A percentile compares a stretch with the other conserved stretches of the same genome.
phyloP scores from a whole-genome alignment of 192 early-diverging fungal genomes.

The Rhizophlyctis rosea region DNA sequence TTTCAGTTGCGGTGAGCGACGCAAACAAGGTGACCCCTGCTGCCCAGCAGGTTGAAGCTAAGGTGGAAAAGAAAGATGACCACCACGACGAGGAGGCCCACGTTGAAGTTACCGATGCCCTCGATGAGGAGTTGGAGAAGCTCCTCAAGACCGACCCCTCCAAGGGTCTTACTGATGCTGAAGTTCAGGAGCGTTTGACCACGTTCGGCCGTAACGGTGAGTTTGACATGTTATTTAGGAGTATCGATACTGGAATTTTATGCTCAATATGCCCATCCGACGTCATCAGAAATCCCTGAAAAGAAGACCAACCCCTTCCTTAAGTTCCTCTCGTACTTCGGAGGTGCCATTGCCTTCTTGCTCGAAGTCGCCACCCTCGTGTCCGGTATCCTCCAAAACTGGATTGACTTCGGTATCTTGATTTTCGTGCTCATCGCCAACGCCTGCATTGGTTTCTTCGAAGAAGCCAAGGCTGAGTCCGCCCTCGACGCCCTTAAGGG shows the following conservation, averaged over 20 bases:
- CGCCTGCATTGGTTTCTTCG: constrained; percentile 78
- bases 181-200: constrained; percentile 68
- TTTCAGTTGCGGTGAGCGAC: no score
- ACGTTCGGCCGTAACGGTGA: constrained; percentile 71
- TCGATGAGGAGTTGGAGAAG: constrained; percentile 37
- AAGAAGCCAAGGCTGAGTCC: constrained; percentile 87
- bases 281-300: constrained; percentile 47
- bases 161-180: constrained; percentile 70
- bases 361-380: constrained; percentile 86
- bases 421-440: constrained; percentile 77
- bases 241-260: not conserved
- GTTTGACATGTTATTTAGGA: not conserved
- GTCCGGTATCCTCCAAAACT: constrained; percentile 74
- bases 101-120: constrained; percentile 36
- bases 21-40: no score
- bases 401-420: constrained; percentile 85
- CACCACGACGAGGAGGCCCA: constrained; percentile 25
- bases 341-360: constrained; percentile 37
- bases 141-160: constrained; percentile 74
- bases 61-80: constrained; percentile 5
- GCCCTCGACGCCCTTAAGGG: constrained; percentile 92
- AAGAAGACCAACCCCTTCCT: constrained; percentile 78
- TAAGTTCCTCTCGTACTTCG: constrained; percentile 76
- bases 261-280: not conserved
- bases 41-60: not conserved